Percentiles rank a stretch among this genome's conserved stretches.
phyloP scores from a whole-genome alignment of 148 eudicot species.

The Pharnaceum exiguum region DNA sequence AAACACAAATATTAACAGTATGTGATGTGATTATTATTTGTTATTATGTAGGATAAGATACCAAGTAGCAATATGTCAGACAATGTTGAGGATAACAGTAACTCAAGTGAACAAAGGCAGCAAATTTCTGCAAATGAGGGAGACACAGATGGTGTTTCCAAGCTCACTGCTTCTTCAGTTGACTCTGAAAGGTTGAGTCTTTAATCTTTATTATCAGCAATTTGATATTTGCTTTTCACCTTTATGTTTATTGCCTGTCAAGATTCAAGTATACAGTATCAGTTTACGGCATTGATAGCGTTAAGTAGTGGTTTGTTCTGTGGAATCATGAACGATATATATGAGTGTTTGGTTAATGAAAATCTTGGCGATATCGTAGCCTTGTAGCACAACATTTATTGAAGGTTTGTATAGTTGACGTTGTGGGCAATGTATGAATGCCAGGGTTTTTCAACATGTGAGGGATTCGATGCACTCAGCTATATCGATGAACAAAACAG shows the following conservation, averaged over 20 bases:
- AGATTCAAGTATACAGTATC: not conserved
- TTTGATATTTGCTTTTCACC: not conserved
- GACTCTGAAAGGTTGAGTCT: constrained; percentile 15
- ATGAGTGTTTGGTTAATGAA: not conserved
- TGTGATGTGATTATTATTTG: not conserved
- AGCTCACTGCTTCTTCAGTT: not conserved
- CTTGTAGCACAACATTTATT: not conserved
- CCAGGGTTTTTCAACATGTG: constrained; percentile 67
- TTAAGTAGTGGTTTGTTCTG: too few relatives aligned
- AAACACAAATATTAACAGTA: too few relatives aligned
- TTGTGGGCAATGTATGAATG: constrained; percentile 7
- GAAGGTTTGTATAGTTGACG: not conserved
- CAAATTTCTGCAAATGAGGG: constrained; percentile 6
- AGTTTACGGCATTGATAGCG: too few relatives aligned
- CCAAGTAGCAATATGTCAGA: constrained; percentile 10
- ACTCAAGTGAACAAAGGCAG: constrained; percentile 11
- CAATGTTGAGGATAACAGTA: constrained; percentile 8
- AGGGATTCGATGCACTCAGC: constrained; percentile 76
- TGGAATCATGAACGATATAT: too few relatives aligned
- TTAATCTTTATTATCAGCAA: not conserved
- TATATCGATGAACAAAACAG: constrained; percentile 69
- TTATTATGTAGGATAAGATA: constrained; percentile 21
- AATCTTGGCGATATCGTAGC: not conserved
- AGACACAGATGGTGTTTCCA: constrained; percentile 6
- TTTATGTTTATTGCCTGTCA: not conserved